A percentile compares a stretch with the other conserved stretches of the same genome.
Conservation (phyloP, 2,329 filamentous ascomycete genomes). For the Penicillium sp. region DNA sequence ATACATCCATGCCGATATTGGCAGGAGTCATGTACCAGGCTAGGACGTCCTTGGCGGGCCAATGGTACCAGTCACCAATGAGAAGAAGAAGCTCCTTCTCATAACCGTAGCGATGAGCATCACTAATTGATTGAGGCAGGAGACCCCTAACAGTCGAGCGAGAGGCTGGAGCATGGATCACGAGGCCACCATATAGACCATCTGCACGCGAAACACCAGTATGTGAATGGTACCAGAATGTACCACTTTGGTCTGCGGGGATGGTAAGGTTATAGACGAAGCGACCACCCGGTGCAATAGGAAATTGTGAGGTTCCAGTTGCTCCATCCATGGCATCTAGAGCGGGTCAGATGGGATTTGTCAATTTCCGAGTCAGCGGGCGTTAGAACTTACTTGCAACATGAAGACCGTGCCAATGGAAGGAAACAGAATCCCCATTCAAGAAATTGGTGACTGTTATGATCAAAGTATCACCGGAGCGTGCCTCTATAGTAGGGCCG, state of each 20-base stretch:
- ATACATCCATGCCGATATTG: constrained; percentile 47
- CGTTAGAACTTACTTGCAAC: constrained; percentile 34
- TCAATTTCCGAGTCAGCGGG: neutral
- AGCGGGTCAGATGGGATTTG: neutral
- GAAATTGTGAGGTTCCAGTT: constrained; percentile 64
- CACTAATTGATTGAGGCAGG: constrained; percentile 1
- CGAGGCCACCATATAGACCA: constrained; percentile 49
- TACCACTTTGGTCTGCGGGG: constrained; percentile 41
- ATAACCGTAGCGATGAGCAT: constrained; percentile 24
- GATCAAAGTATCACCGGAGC: constrained; percentile 47
- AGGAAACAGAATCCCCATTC: constrained; percentile 38
- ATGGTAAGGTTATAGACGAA: constrained; percentile 46
- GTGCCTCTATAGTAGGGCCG: constrained; percentile 51
- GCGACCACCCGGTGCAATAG: constrained; percentile 59
- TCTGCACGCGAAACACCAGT: constrained; percentile 45
- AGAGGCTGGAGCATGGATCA: constrained; percentile 44
- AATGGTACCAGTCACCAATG: constrained; percentile 54
- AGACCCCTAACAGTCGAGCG: constrained; percentile 20
- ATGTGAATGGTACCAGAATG: constrained; percentile 54
- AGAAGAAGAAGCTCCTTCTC: constrained; percentile 48
- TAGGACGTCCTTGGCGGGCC: constrained; percentile 41
- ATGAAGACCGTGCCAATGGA: constrained; percentile 52
- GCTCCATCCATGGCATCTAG: constrained; percentile 66
- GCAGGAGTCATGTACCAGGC: constrained; percentile 46
- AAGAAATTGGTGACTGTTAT: constrained; percentile 47